Evolutionary conservation across 129 eudicot species (phyloP).

Genomic region (Lonicera japonica): DNA sequence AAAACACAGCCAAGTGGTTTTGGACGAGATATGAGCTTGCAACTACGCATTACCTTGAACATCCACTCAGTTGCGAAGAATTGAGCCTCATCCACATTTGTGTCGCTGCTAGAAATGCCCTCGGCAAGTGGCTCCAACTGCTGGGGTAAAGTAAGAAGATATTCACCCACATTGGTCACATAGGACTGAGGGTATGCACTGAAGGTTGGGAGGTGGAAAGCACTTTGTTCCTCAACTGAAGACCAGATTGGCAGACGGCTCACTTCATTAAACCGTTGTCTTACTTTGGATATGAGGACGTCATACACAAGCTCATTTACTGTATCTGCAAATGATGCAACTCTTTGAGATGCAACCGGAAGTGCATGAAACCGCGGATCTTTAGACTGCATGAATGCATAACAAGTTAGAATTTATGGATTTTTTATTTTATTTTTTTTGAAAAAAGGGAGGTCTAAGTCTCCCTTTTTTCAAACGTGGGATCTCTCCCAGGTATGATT

Average conservation of each 20-base stretch:
- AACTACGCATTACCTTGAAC: slow-evolving; percentile 69
- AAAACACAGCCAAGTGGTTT: too few relatives aligned
- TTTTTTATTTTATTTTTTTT: too few relatives aligned
- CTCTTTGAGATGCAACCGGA: slow-evolving; percentile 83
- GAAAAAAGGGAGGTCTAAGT: too few relatives aligned
- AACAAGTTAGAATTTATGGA: background rate
- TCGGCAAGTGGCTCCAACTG: slow-evolving; percentile 96
- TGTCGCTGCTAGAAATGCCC: slow-evolving; percentile 71
- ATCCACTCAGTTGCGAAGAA: slow-evolving; percentile 99
- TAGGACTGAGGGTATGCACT: slow-evolving; percentile 88
- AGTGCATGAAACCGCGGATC: slow-evolving; percentile 99
- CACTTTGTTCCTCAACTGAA: slow-evolving; percentile 72
- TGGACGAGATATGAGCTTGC: too few relatives aligned
- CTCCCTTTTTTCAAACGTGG: too few relatives aligned
- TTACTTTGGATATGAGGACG: slow-evolving; percentile 86
- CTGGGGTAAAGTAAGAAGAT: slow-evolving; percentile 96
- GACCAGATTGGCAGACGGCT: slow-evolving; percentile 80
- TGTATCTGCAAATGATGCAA: slow-evolving; percentile 82
- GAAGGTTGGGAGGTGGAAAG: slow-evolving; percentile 83
- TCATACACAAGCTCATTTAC: slow-evolving; percentile 96
- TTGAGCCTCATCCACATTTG: slow-evolving; percentile 92
- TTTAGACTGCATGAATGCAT: slow-evolving; percentile 47
- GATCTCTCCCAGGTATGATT: too few relatives aligned
- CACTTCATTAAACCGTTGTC: slow-evolving; percentile 69
- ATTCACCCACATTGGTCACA: slow-evolving; percentile 88